Evolutionary conservation across 2,329 filamentous ascomycete genomes (phyloP).

Genomic region (Sclerotinia borealis): DNA sequence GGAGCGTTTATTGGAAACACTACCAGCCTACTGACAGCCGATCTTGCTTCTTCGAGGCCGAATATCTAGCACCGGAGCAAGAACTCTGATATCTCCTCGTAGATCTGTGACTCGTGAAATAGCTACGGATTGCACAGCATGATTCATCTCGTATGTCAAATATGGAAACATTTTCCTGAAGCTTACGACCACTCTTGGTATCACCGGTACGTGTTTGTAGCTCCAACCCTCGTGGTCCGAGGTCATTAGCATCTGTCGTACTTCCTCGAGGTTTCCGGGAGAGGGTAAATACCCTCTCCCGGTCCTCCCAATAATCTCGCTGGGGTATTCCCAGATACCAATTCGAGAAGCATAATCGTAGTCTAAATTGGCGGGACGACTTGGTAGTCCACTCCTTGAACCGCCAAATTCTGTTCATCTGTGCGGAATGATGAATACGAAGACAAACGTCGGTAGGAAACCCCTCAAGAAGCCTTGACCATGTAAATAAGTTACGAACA

Average conservation of each 20-base stretch:
- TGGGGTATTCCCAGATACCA: not conserved
- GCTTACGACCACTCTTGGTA: slow-evolving; percentile 2
- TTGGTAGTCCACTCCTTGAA: not conserved
- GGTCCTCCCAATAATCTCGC: not conserved
- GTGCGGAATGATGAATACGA: slow-evolving; percentile 1
- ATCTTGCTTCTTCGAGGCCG: not conserved
- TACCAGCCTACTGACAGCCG: not conserved
- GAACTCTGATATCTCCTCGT: not conserved
- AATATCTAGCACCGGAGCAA: not conserved
- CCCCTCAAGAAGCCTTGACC: not conserved
- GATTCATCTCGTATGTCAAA: not conserved
- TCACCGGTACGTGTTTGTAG: not conserved
- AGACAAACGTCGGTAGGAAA: not conserved
- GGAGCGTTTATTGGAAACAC: not conserved
- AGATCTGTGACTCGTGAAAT: not conserved
- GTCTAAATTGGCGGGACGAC: not conserved
- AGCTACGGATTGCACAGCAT: not conserved
- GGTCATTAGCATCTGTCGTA: slow-evolving; percentile 1
- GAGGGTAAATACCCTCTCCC: slow-evolving; percentile 1
- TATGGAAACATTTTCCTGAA: not conserved
- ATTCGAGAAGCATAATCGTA: not conserved
- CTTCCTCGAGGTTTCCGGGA: not conserved
- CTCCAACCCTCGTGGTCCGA: not conserved
- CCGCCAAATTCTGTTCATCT: not conserved
- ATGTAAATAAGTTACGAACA: not conserved